A percentile compares a stretch with the other conserved stretches of the same genome.
These are phyloP conservation scores for Ajuga reptans DNA, from an alignment of 305 asterid genomes.

Conservation along the genomic window DNA sequence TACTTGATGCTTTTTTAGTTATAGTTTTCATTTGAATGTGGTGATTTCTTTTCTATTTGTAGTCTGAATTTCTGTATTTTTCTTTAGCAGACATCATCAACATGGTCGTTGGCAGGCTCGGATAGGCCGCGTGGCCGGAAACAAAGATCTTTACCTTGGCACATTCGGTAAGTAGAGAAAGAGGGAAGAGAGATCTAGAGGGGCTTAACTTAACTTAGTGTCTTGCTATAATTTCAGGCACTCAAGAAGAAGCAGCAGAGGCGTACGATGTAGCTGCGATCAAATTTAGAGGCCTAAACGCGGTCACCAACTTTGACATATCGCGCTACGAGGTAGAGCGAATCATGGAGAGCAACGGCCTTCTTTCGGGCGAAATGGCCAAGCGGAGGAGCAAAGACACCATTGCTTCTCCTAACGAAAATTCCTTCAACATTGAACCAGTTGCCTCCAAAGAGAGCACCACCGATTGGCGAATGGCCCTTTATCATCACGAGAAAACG, in stretches of 20 bases:
- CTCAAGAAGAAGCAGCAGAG: slow-evolving; percentile 98
- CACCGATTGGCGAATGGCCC: slow-evolving; percentile 50
- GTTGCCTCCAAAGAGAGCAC: slow-evolving; percentile 21
- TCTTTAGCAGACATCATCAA: slow-evolving; percentile 95
- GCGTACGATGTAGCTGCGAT: slow-evolving; percentile 94
- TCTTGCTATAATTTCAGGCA: slow-evolving; percentile 34
- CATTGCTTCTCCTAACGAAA: slow-evolving; percentile 11
- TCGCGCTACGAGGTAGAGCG: slow-evolving; percentile 70
- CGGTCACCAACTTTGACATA: slow-evolving; percentile 82
- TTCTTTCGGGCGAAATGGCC: slow-evolving; percentile 74
- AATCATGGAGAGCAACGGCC: slow-evolving; percentile 74
- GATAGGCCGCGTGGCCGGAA: slow-evolving; percentile 95
- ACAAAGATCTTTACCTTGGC: slow-evolving; percentile 93
- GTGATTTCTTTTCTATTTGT: background rate
- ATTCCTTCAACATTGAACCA: slow-evolving; percentile 21
- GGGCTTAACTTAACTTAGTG: no score
- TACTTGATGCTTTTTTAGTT: background rate
- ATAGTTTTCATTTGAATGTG: background rate
- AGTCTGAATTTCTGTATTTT: slow-evolving; percentile 23
- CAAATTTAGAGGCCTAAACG: slow-evolving; percentile 75
- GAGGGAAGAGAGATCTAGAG: no score
- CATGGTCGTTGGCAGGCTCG: slow-evolving; percentile 99
- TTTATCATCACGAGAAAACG: slow-evolving; percentile 35
- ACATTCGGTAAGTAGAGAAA: slow-evolving; percentile 63
- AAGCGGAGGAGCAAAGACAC: slow-evolving; percentile 40